phyloP scores from a whole-genome alignment of 768 basidiomycete species.

The Lanmaoa rubissima region DNA sequence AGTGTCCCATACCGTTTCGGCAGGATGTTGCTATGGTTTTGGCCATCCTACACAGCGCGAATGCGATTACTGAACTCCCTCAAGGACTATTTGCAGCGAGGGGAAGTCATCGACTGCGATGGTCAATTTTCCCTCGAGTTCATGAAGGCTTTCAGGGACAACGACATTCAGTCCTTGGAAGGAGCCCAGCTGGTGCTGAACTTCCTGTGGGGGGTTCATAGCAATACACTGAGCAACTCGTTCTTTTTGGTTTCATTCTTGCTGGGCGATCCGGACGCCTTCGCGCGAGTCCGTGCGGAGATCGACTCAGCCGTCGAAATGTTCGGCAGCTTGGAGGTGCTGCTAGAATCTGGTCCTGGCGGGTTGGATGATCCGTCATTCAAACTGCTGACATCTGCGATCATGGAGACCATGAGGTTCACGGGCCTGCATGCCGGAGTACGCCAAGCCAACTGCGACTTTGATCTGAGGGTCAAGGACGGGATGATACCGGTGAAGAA shows the following conservation, averaged over 20 bases:
- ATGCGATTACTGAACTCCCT: constrained; percentile 10
- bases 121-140: constrained; percentile 11
- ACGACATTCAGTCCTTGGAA: constrained; percentile 16
- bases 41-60: constrained; percentile 18
- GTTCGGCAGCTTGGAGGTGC: constrained; percentile 10
- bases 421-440: constrained; percentile 15
- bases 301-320: constrained; percentile 34
- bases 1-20: constrained; percentile 20
- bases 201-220: constrained; percentile 24
- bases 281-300: constrained; percentile 46
- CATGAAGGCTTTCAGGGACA: constrained; percentile 16
- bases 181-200: constrained; percentile 19
- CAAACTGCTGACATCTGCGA: constrained; percentile 21
- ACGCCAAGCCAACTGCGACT: constrained; percentile 18
- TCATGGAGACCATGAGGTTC: constrained; percentile 30
- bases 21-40: constrained; percentile 10
- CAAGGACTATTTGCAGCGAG: constrained; percentile 13
- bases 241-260: constrained; percentile 29
- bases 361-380: constrained; percentile 20
- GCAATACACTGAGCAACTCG: constrained; percentile 20
- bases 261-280: constrained; percentile 41
- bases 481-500: constrained; percentile 15
- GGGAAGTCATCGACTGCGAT: constrained; percentile 2
- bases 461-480: constrained; percentile 12
- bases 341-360: constrained; percentile 12